Evolutionary conservation across 192 early-diverging fungal species (phyloP), one percentile per base, ranked within the genome.

Genomic region (Coemansia javaensis): DNA sequence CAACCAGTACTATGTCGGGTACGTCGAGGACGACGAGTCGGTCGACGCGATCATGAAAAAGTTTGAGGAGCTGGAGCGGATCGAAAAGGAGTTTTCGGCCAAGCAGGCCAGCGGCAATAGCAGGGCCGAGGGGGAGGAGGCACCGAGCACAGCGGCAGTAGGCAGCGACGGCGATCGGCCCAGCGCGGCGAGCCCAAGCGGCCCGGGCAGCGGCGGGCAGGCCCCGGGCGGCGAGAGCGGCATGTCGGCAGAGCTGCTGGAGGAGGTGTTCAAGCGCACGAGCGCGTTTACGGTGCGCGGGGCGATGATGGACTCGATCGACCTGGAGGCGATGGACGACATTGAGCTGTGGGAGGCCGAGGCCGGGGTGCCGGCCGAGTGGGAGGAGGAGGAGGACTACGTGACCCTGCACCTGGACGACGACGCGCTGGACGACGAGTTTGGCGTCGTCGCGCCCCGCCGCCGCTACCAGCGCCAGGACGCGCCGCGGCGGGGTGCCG

Each of bases 21-120:
- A 97, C 67, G 90, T 94, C 4, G 93, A 95, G 52, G 94, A 97
- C 60, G 86, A 84, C 38, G 94, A 97, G 81, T 93, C 93, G 0
- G 85, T 97, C 12, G 94, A 91, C 32, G 86, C 87, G 5, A 97
- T 97, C 50, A 97, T 97, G 94, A 90, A 90, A 59, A 97, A 97
- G 75, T 97, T 97, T 67, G 87, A 94, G 59, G 91, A 94, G 63
- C 81, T 97, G 15, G 94, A 95, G 45, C 76, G 83, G 4, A 89
- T 94, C 65, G 82, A 92, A 53, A 73, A 81, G 56, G 90, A 96
- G 66, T 79, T 91, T 58, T 81, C 73, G 1, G 59, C 59, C 17
- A 66, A 66, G 44, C n/a, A n/a, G n/a, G n/a, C n/a, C n/a, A n/a
- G n/a, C n/a, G n/a, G n/a, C n/a, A n/a, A n/a, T n/a, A n/a, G n/a